phyloP scores from a whole-genome alignment of 352 stramenopile species.

The Nothophytophthora sp. region DNA sequence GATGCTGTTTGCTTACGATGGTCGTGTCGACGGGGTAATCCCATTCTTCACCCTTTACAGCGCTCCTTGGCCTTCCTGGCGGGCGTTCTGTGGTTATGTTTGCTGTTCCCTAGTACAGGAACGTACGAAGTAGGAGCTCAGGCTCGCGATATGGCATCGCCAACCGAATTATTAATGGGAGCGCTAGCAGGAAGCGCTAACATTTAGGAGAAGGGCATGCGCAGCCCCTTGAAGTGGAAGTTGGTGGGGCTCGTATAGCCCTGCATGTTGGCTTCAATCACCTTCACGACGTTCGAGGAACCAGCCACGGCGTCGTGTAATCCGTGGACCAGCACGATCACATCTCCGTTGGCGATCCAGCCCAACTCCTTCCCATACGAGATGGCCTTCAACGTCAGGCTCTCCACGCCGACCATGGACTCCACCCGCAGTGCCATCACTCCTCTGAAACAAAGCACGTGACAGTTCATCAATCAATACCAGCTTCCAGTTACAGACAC shows the following conservation, averaged over 20 bases:
- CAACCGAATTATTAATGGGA: too few species aligned
- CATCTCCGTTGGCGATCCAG: constrained; percentile 85
- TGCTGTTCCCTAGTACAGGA: too few species aligned
- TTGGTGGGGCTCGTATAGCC: constrained; percentile 72
- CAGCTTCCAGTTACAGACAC: background rate
- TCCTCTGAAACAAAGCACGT: constrained; percentile 40
- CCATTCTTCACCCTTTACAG: too few species aligned
- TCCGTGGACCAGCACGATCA: constrained; percentile 91
- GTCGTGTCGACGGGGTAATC: too few species aligned
- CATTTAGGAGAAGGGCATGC: constrained; percentile 29
- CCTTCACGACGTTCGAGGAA: constrained; percentile 90
- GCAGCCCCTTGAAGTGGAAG: constrained; percentile 61
- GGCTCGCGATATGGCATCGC: too few species aligned
- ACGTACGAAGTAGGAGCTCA: too few species aligned
- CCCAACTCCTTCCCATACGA: constrained; percentile 75
- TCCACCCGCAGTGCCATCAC: constrained; percentile 67
- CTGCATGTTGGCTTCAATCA: constrained; percentile 76
- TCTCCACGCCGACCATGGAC: constrained; percentile 84
- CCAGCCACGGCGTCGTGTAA: constrained; percentile 81
- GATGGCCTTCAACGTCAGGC: constrained; percentile 86
- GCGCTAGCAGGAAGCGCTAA: too few species aligned
- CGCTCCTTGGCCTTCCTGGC: too few species aligned
- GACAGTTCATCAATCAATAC: background rate
- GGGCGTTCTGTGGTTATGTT: too few species aligned
- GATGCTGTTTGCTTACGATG: too few species aligned